phyloP scores from a whole-genome alignment of 164 flowering plant species.

The Sedum album region DNA sequence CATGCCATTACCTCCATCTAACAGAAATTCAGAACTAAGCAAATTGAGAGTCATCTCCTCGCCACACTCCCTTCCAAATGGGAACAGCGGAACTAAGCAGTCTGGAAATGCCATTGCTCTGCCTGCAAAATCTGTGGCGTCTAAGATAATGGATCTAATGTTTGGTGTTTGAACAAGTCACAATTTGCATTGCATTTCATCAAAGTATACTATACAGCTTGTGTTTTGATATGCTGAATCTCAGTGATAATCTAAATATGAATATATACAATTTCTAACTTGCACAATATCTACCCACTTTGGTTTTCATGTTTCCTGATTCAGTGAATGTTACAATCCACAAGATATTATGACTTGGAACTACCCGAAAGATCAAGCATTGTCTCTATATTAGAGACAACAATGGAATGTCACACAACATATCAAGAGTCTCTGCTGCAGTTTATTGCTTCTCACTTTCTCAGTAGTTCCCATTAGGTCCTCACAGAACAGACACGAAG shows the following conservation, averaged over 20 bases:
- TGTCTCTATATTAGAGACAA: too few species aligned
- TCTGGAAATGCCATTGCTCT: conserved; percentile 71
- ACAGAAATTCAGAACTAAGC: conserved; percentile 32
- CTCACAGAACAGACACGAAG: not conserved
- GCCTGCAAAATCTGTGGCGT: conserved; percentile 73
- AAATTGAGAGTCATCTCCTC: conserved; percentile 27
- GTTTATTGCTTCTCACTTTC: too few species aligned
- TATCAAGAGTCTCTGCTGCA: not conserved
- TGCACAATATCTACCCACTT: too few species aligned
- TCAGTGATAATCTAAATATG: too few species aligned
- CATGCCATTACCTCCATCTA: conserved; percentile 59
- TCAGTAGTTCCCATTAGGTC: not conserved
- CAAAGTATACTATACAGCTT: not conserved
- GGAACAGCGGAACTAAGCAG: conserved; percentile 22
- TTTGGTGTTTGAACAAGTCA: conserved; percentile 51
- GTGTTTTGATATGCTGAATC: too few species aligned
- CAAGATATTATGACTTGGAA: too few species aligned
- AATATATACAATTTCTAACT: too few species aligned
- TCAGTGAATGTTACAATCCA: too few species aligned
- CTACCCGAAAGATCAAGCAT: too few species aligned
- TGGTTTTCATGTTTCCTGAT: too few species aligned
- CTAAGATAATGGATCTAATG: conserved; percentile 81
- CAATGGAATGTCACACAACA: not conserved
- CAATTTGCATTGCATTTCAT: not conserved
- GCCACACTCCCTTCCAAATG: conserved; percentile 55